A percentile compares a stretch with the other conserved stretches of the same genome.
phyloP scores from a whole-genome alignment of 2,329 filamentous ascomycete species.

The Chrysoporthe puriensis region DNA sequence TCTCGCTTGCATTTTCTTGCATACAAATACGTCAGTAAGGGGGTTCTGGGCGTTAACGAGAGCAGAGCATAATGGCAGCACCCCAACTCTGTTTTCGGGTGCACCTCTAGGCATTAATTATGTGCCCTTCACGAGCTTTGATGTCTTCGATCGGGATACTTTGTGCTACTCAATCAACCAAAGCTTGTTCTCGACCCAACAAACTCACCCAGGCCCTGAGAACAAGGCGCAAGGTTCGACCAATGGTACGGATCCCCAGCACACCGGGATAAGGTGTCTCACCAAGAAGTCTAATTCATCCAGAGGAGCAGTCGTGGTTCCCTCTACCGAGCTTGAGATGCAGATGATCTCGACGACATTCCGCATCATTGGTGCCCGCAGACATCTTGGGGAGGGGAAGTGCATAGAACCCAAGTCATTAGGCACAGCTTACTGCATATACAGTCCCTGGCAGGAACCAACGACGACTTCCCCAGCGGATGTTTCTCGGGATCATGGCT shows the following conservation, averaged over 20 bases:
- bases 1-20: background rate
- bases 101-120: background rate
- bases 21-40: background rate
- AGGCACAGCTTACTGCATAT: slow-evolving; percentile 12
- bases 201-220: background rate
- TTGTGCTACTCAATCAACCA: too few species aligned
- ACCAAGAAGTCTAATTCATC: slow-evolving; percentile 8
- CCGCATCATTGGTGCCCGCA: slow-evolving; percentile 30
- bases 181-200: background rate
- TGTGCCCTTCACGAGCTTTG: background rate
- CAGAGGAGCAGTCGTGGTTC: slow-evolving; percentile 7
- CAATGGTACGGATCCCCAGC: slow-evolving; percentile 12
- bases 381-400: slow-evolving; percentile 21
- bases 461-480: slow-evolving; percentile 14
- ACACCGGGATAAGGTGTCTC: slow-evolving; percentile 17
- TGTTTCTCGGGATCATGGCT: slow-evolving; percentile 26
- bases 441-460: slow-evolving; percentile 4
- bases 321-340: slow-evolving; percentile 8
- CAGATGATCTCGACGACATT: slow-evolving; percentile 24
- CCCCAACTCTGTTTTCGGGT: background rate
- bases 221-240: slow-evolving; percentile 1
- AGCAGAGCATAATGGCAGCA: background rate
- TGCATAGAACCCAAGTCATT: slow-evolving; percentile 16
- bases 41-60: background rate
- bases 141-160: background rate